Evolutionary conservation across 441 rosid genomes (phyloP).

Genomic region (Cnidoscolus chayamansa): DNA sequence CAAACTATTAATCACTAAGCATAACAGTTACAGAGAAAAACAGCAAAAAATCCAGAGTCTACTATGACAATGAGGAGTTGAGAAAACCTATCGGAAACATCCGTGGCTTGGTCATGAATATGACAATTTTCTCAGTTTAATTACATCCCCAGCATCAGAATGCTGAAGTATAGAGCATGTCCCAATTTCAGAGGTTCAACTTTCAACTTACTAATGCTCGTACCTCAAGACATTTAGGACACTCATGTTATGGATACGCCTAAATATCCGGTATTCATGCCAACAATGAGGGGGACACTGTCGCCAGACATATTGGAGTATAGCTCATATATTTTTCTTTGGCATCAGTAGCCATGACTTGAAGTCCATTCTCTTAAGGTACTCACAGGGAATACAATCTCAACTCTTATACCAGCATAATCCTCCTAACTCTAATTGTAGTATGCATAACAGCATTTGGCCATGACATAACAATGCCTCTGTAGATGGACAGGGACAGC

Average conservation of each 20-base stretch:
- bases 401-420: constrained; percentile 81
- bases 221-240: background rate
- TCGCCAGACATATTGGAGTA: too few relatives aligned
- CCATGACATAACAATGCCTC: constrained; percentile 78
- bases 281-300: background rate
- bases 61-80: background rate
- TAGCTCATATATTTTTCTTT: background rate
- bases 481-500: constrained; percentile 51
- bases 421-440: constrained; percentile 78
- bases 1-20: background rate
- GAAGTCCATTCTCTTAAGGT: background rate
- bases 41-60: background rate
- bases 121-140: background rate
- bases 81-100: background rate
- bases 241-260: background rate
- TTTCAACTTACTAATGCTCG: background rate
- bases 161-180: background rate
- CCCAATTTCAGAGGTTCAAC: too few relatives aligned
- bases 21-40: background rate
- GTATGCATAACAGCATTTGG: constrained; percentile 91
- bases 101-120: background rate
- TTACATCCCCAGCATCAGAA: background rate
- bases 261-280: background rate
- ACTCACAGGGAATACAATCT: constrained; percentile 47
- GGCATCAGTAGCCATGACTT: background rate